Conservation (phyloP, 1,284 basidiomycete species). For the Chalciporus sp. region DNA sequence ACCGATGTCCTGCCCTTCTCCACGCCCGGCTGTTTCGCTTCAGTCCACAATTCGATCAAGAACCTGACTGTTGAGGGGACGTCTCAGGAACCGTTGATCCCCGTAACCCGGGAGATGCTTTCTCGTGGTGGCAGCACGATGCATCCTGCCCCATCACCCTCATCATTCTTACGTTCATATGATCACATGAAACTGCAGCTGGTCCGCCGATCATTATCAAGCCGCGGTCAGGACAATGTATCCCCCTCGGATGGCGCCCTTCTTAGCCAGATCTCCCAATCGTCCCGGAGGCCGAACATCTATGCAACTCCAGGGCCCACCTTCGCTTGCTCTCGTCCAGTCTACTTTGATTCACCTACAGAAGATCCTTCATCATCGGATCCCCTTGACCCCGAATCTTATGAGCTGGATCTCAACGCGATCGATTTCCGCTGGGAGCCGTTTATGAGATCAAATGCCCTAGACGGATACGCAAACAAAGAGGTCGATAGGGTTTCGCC, state of each 20-base stretch:
- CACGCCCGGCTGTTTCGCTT: constrained; percentile 28
- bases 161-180: constrained; percentile 22
- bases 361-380: constrained; percentile 51
- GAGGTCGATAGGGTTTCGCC: background rate
- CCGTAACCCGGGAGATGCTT: constrained; percentile 13
- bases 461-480: constrained; percentile 6
- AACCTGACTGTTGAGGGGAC: background rate
- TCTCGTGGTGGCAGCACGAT: constrained; percentile 11
- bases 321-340: constrained; percentile 31
- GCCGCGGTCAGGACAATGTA: constrained; percentile 8
- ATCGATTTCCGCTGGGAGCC: constrained; percentile 62
- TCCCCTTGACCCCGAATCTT: constrained; percentile 38
- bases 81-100: constrained; percentile 2
- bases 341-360: constrained; percentile 56
- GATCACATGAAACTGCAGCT: constrained; percentile 13
- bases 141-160: constrained; percentile 11
- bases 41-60: constrained; percentile 7
- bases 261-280: constrained; percentile 5
- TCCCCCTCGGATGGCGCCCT: constrained; percentile 17
- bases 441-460: constrained; percentile 27
- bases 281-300: constrained; percentile 15
- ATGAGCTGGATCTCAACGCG: constrained; percentile 38
- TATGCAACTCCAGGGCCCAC: constrained; percentile 37
- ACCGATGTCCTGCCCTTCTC: constrained; percentile 26
- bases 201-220: constrained; percentile 9